These are phyloP conservation scores for Cladosporium colombiae DNA, from an alignment of 2,329 filamentous ascomycete species.

Conservation along the genomic window DNA sequence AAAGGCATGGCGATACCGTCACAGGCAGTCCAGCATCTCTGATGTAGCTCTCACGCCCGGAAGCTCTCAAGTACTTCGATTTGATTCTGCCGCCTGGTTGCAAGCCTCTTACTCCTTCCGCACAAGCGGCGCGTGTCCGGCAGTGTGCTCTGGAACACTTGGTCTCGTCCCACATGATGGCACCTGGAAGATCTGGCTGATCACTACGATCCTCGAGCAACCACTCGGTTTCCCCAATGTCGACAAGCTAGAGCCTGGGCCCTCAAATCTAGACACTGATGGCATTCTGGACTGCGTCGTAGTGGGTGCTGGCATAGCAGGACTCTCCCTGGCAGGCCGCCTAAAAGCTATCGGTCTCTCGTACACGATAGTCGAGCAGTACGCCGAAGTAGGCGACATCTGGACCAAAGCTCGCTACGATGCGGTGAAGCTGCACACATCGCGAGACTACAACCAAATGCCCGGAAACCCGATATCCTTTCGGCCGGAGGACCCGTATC, in stretches of 20 bases:
- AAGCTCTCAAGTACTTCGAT: conserved; percentile 24
- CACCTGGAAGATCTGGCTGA: conserved; percentile 42
- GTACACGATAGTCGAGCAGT: conserved; percentile 46
- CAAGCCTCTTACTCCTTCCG: conserved; percentile 35
- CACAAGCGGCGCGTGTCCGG: conserved; percentile 25
- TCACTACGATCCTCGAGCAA: conserved; percentile 30
- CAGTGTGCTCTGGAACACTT: conserved; percentile 36
- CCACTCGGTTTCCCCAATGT: conserved; percentile 57
- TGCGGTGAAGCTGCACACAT: conserved; percentile 44
- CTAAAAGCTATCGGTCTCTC: conserved; percentile 46
- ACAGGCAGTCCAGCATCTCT: conserved; percentile 25
- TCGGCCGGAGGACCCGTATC: conserved; percentile 20
- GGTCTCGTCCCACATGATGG: conserved; percentile 33
- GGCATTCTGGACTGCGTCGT: conserved; percentile 36
- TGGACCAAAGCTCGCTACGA: conserved; percentile 48
- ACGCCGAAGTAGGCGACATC: conserved; percentile 44
- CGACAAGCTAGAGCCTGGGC: conserved; percentile 39
- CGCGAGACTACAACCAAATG: conserved; percentile 41
- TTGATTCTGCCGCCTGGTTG: conserved; percentile 26
- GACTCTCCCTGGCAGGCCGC: conserved; percentile 45
- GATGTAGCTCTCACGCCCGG: conserved; percentile 29
- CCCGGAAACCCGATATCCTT: conserved; percentile 25
- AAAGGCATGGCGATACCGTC: conserved; percentile 39
- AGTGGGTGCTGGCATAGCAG: conserved; percentile 46
- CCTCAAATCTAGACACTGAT: not conserved